Percentiles rank a stretch among this genome's conserved stretches.
Evolutionary conservation across 164 flowering plant species (phyloP).

Genomic region (Paratinospora sagittata): DNA sequence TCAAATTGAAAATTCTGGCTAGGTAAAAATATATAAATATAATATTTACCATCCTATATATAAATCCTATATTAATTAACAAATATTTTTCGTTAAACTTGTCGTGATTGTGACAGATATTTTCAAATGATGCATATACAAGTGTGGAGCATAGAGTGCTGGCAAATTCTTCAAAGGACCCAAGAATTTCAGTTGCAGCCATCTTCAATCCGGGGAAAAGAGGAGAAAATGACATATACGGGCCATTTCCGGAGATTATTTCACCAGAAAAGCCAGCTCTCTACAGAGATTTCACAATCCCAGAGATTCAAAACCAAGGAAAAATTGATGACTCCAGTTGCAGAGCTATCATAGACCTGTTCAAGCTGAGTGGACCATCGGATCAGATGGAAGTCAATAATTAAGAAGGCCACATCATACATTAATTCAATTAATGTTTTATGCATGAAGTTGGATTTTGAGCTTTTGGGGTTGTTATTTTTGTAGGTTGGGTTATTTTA

Average conservation of each 20-base stretch:
- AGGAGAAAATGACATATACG: constrained; percentile 15
- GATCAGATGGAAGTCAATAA: background rate
- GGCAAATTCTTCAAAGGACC: constrained; percentile 20
- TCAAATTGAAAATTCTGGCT: too few relatives aligned
- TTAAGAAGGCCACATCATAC: background rate
- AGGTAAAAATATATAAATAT: too few relatives aligned
- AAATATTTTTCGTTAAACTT: background rate
- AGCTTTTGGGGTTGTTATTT: too few relatives aligned
- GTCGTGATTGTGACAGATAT: constrained; percentile 22
- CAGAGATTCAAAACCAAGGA: constrained; percentile 4
- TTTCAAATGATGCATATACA: constrained; percentile 24
- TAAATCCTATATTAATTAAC: background rate
- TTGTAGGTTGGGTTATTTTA: too few relatives aligned
- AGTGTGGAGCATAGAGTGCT: constrained; percentile 27
- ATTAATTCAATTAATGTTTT: too few relatives aligned
- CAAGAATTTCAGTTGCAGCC: constrained; percentile 20
- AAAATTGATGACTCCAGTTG: background rate
- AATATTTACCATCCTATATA: too few relatives aligned
- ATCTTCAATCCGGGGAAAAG: constrained; percentile 16
- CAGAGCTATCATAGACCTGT: constrained; percentile 1
- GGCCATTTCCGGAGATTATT: constrained; percentile 26
- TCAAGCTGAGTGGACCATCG: background rate
- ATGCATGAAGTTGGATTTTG: too few relatives aligned
- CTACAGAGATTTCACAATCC: constrained; percentile 20
- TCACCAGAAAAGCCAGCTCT: constrained; percentile 30